Base-by-base conservation (phyloP, 352 stramenopile species). In the Blastocystis sp. region DNA sequence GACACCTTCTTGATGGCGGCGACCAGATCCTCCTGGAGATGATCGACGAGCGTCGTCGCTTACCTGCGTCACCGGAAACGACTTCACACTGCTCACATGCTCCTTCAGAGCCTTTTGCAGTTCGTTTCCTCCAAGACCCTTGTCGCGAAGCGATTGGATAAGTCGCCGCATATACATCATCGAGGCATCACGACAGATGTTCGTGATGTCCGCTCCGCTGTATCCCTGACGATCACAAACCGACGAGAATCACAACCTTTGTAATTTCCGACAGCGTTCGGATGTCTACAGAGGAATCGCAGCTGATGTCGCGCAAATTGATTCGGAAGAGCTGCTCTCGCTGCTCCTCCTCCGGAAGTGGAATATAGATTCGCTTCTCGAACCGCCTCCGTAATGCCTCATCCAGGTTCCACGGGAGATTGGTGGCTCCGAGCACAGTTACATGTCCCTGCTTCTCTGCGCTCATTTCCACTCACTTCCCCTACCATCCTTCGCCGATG, bases 321-420 rank as follows among this genome's bases (percentile, higher is more conserved):
- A 90, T 4, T 24, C 73, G 44, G 38, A 87, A 87, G 9, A 88
- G 51, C 6, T 73, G 46, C 49, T 88, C 73, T 51, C 91, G 73
- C 6, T 86, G 89, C 18, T 87, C 87, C 32, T 87, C 53, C 18
- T 85, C 89, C 9, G 92, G 92, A 44, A 95, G 86, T 1, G 92
- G 90, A 64, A 95, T 92, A 76, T 94, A 97, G 4, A 98, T 94
- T 40, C 94, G 90, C 87, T 98, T 98, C 44, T 97, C 96, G 40
- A 98, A 89, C 40, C 95, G 90, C 7, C 95, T 89, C 1, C 94
- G 90, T 86, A 98, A 94, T 1, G 95, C 95, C 87, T 97, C 91
- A 87, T 98, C 95, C 6, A 98, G 87, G 51, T 97, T 94, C 95
- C 95, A 98, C 34, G 95, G 95, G 18, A 96, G 87, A 87, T 98